Conservation (phyloP, 2,329 filamentous ascomycete genomes). For the Ophiosphaerella narmari region DNA sequence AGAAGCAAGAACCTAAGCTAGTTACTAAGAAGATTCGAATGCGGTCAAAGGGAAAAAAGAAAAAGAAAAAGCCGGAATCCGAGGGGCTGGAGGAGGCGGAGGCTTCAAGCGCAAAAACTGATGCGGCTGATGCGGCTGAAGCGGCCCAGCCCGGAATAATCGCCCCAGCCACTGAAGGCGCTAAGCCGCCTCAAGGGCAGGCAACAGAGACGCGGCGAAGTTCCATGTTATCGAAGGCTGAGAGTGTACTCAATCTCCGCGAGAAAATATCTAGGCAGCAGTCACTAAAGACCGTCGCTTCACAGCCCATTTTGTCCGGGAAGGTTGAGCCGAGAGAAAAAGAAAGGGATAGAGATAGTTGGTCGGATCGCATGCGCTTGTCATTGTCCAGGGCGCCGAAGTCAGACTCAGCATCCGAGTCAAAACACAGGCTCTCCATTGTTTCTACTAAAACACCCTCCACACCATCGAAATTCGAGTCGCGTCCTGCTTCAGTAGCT, state of each 20-base stretch:
- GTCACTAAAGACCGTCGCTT: slow-evolving; percentile 32
- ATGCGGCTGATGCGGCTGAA: slow-evolving; percentile 12
- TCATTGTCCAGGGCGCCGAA: slow-evolving; percentile 31
- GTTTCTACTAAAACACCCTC: slow-evolving; percentile 11
- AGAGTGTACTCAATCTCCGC: slow-evolving; percentile 33
- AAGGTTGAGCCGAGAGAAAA: slow-evolving; percentile 17
- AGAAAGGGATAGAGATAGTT: slow-evolving; percentile 21
- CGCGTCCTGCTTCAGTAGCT: slow-evolving; percentile 5
- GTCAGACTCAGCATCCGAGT: slow-evolving; percentile 29
- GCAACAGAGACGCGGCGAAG: slow-evolving; percentile 8
- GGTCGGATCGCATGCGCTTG: slow-evolving; percentile 31
- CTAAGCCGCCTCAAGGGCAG: not conserved
- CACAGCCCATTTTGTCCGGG: slow-evolving; percentile 31
- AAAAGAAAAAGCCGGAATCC: slow-evolving; percentile 27
- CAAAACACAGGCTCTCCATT: slow-evolving; percentile 12
- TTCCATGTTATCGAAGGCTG: slow-evolving; percentile 29
- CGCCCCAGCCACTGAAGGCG: not conserved
- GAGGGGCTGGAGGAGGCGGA: slow-evolving; percentile 15
- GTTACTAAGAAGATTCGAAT: slow-evolving; percentile 46
- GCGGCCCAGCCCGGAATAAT: slow-evolving; percentile 1
- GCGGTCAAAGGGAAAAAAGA: slow-evolving; percentile 34
- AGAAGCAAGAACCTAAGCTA: slow-evolving; percentile 24
- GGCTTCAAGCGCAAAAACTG: slow-evolving; percentile 6
- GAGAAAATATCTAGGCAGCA: slow-evolving; percentile 29
- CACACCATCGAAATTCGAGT: slow-evolving; percentile 12